Conservation (phyloP, 495 filamentous ascomycete species). For the Podospora pseudopauciseta region DNA sequence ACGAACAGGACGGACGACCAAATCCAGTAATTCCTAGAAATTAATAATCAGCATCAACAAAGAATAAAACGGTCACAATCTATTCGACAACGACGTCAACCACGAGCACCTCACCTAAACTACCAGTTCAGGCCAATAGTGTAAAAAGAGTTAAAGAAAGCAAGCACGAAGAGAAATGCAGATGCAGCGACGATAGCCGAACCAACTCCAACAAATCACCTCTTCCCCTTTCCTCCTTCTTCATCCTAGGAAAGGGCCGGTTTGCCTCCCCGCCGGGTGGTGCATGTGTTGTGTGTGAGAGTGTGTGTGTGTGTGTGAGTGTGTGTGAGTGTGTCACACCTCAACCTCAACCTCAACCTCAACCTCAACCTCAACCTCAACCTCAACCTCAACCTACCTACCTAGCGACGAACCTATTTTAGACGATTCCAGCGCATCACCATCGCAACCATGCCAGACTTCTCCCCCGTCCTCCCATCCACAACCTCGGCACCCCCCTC, state of each 20-base stretch:
- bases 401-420: neutral
- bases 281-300: too few relatives aligned
- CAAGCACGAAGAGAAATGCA: conserved; percentile 18
- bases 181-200: conserved; percentile 28
- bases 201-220: neutral
- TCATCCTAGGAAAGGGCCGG: too few relatives aligned
- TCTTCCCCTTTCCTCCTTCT: conserved; percentile 1
- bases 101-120: neutral
- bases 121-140: neutral
- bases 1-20: neutral
- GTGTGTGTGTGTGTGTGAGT: too few relatives aligned
- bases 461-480: neutral
- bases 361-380: neutral
- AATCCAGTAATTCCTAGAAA: conserved; percentile 1
- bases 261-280: too few relatives aligned
- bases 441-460: neutral
- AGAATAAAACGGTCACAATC: neutral
- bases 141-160: neutral
- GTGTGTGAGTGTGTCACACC: neutral
- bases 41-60: neutral
- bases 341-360: neutral
- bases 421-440: neutral
- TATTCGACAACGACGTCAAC: neutral
- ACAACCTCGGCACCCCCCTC: neutral
- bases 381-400: neutral